Evolutionary conservation across 2,329 filamentous ascomycete species (phyloP).

Genomic region (Diaporthe ampelina): DNA sequence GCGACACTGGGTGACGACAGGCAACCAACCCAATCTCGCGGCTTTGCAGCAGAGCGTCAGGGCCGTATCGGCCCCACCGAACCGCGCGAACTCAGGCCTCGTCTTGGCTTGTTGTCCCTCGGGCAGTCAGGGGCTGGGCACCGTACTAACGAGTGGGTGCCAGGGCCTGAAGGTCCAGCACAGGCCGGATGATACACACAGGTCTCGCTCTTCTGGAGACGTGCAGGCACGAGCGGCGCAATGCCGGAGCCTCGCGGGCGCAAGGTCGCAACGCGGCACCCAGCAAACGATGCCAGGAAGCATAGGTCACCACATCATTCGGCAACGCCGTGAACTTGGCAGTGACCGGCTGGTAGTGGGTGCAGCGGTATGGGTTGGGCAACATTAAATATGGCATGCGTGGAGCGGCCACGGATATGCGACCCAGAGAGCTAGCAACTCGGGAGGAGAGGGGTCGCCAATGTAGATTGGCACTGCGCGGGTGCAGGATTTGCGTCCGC

Average conservation of each 20-base stretch:
- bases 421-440: neutral
- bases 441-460: neutral
- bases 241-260: neutral
- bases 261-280: neutral
- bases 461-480: no score
- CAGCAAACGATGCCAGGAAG: neutral
- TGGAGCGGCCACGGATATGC: constrained; percentile 4
- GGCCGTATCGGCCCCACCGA: neutral
- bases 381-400: no score
- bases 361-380: no score
- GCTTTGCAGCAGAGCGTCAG: neutral
- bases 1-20: neutral
- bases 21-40: neutral
- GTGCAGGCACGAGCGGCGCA: neutral
- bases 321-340: neutral
- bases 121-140: neutral
- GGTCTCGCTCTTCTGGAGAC: neutral
- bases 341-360: no score
- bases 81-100: neutral
- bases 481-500: neutral
- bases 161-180: neutral
- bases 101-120: no score
- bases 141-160: neutral
- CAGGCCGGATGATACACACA: neutral
- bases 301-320: neutral